These are phyloP conservation scores for Zymoseptoria pseudotritici DNA, from an alignment of 2,329 filamentous ascomycete species.

Conservation along the genomic window DNA sequence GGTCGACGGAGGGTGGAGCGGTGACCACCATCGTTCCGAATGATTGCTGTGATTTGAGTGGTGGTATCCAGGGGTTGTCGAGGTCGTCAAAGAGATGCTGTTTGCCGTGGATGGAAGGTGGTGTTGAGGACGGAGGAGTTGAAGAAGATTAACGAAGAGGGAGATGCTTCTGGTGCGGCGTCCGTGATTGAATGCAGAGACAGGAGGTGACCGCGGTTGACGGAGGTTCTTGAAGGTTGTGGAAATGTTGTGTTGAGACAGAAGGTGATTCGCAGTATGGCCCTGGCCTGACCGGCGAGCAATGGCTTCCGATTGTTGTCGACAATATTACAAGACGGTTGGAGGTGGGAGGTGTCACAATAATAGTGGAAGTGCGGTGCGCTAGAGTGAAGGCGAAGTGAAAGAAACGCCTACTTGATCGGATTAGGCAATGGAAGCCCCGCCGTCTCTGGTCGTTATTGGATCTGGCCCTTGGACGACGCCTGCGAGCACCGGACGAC, in stretches of 20 bases:
- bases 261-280: neutral
- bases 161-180: neutral
- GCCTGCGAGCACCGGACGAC: no score
- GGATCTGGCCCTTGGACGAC: no score
- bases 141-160: constrained; percentile 4
- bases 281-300: neutral
- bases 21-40: constrained; percentile 1
- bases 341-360: no score
- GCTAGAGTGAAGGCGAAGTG: no score
- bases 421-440: no score
- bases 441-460: no score
- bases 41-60: constrained; percentile 9
- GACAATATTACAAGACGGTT: no score
- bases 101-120: constrained; percentile 10
- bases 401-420: no score
- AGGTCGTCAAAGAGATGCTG: constrained; percentile 1
- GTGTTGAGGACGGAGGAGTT: constrained; percentile 1
- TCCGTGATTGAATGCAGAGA: neutral
- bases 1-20: neutral
- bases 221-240: neutral
- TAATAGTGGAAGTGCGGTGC: no score
- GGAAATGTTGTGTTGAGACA: neutral
- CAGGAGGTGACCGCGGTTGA: neutral
- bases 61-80: neutral
- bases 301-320: neutral